A percentile compares a stretch with the other conserved stretches of the same genome.
Conservation (phyloP, 2,329 filamentous ascomycete species). For the Raffaelea ambrosiae region DNA sequence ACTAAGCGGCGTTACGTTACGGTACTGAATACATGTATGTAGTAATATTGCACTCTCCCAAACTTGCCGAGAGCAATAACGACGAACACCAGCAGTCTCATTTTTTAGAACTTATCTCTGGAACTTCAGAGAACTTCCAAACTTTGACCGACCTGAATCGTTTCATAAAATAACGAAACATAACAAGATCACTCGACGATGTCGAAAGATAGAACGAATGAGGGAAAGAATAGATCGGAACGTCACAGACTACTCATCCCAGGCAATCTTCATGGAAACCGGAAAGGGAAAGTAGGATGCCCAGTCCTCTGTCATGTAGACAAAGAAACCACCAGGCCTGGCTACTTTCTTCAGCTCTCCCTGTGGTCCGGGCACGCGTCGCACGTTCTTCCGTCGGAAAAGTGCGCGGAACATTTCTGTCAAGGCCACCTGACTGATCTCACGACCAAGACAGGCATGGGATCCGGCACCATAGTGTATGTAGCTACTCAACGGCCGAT, state of each 20-base stretch:
- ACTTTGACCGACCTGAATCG: too few relatives aligned
- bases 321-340: slow-evolving; percentile 42
- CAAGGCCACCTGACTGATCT: slow-evolving; percentile 52
- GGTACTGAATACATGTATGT: too few relatives aligned
- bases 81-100: too few relatives aligned
- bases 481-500: slow-evolving; percentile 55
- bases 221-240: background rate
- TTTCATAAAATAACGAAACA: too few relatives aligned
- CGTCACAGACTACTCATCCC: slow-evolving; percentile 27
- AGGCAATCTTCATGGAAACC: slow-evolving; percentile 44
- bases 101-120: too few relatives aligned
- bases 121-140: too few relatives aligned
- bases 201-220: too few relatives aligned
- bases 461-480: slow-evolving; percentile 56
- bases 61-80: too few relatives aligned
- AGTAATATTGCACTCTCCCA: too few relatives aligned
- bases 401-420: slow-evolving; percentile 60
- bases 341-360: slow-evolving; percentile 60
- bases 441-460: slow-evolving; percentile 53
- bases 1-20: too few relatives aligned
- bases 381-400: slow-evolving; percentile 51
- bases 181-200: too few relatives aligned
- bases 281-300: slow-evolving; percentile 39
- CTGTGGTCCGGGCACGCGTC: slow-evolving; percentile 53
- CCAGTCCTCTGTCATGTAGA: slow-evolving; percentile 61